Conservation (phyloP, 192 early-diverging fungal genomes). For the Coemansia sp. region DNA sequence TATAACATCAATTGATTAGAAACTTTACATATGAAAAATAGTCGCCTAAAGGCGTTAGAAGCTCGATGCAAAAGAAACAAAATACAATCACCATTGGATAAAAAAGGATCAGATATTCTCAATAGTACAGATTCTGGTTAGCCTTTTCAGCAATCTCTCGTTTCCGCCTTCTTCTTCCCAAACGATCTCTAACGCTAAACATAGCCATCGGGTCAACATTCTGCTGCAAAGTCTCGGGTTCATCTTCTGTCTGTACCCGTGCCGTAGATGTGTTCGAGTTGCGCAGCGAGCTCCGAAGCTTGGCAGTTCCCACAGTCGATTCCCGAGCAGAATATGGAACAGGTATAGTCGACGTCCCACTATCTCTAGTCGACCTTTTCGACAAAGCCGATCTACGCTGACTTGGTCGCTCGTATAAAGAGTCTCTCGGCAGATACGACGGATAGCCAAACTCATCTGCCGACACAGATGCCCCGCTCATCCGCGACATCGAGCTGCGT, state of each 20-base stretch:
- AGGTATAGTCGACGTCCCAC: neutral
- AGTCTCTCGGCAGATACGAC: neutral
- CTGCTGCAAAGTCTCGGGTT: neutral
- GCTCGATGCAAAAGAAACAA: no score
- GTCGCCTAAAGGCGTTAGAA: no score
- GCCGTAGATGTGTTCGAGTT: no score
- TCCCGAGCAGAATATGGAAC: neutral
- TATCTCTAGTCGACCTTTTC: constrained; percentile 3
- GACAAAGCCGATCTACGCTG: neutral
- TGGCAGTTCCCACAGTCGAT: neutral
- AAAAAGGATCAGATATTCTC: no score
- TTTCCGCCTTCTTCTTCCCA: neutral
- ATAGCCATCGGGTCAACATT: neutral
- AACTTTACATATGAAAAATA: no score
- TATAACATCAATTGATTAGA: no score
- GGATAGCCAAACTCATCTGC: neutral
- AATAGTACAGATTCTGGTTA: no score
- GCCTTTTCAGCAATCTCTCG: neutral
- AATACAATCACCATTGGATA: no score
- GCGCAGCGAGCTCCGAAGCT: neutral
- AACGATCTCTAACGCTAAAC: constrained; percentile 2
- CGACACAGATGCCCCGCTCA: neutral
- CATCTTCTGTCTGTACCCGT: no score
- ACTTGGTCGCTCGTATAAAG: neutral
- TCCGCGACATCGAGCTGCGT: neutral